Evolutionary conservation across 1,139 yeast species (phyloP), one percentile per base, ranked within the genome.

Genomic region (Suhomyces taliae): DNA sequence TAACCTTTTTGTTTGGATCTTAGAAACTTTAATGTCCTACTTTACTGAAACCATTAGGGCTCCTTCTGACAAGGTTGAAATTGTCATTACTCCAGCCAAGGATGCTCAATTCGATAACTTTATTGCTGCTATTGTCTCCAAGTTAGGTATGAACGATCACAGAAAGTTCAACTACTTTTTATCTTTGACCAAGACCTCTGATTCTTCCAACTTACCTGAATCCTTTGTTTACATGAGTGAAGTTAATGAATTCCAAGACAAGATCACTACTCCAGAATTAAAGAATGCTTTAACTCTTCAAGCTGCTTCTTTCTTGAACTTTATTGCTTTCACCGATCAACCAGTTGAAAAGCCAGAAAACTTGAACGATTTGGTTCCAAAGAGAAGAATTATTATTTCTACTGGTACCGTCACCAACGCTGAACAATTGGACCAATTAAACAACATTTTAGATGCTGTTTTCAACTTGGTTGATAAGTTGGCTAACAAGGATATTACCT

Each of bases 181-280:
- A 62, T 87, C 96, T 1, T 78, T 91, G 61, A 89, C 98, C 56
- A 87, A 82, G 59, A 90, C 97, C 36, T 61, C 86, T 36, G 89
- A 84, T 61, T 84, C 90, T 31, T 66, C 78, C 31, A 76, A 79
- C 57, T 73, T 91, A 58, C 97, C 97, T 40, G 61, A 70, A 45
- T 81, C 87, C 48, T 87, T 79, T 63, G 96, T 90, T 24, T 89
- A 83, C 70, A 91, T 93, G 99, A 78, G 89, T 58, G 99, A 93
- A 73, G 82, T 82, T 48, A 79, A 83, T 51, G 98, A 91, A 64
- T 76, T 89, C 67, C 90, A 85, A 58, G 90, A 84, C 7, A 73
- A 81, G 54, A 69, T 87, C 49, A 75, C 78, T 54, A 75, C 82
- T 43, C 59, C 59, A 8, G 76, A 75, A 50, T 75, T 82, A 49